Base-by-base conservation (phyloP, 164 flowering plant species). In the Vitis rupestris region DNA sequence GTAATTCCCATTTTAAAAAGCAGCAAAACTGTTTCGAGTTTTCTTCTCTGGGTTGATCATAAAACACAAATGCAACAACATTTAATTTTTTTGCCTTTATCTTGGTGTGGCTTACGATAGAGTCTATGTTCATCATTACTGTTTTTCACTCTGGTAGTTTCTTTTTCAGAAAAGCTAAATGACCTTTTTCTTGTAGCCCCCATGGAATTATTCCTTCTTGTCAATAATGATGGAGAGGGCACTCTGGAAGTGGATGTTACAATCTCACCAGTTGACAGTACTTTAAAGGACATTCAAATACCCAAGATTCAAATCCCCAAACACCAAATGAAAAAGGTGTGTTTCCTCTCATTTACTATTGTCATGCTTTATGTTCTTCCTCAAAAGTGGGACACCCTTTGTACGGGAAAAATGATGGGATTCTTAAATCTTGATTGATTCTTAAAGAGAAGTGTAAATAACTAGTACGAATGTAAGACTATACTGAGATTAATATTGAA, bases 201-300 rank as follows among this genome's bases (percentile, higher is more conserved):
- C 8, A 70, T 68, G 29, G 72, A 69, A 19, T 4, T 17, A 31
- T 53, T 48, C 47, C 59, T 78, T 17, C 50, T 75, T 64, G 74
- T 75, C 62, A 65, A 65, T 59, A 74, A 75, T 69, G 65, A 66
- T 50, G 76, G 75, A 67, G 76, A 75, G 55, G 67, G 47, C 52
- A 64, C 68, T 56, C 65, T 75, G 65, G 72, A 66, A 56, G 78
- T 78, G 17, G 50, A 72, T 30, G 56, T 73, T 31, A 53, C 57
- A 2, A 30, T 68, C 17, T 54, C 58, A 23, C 14, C 64, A 9
- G 15, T 61, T 51, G 23, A 37, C 57, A 65, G 37, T 50, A 10
- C 53, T 8, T 64, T 71, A 58, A 59, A 50, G 53, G 60, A 48
- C 54, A 52, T 75, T 53, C 64, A 68, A 56, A 54, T 78, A 54